phyloP scores from a whole-genome alignment of 306 rosid species.

The Fragaria vesca region DNA sequence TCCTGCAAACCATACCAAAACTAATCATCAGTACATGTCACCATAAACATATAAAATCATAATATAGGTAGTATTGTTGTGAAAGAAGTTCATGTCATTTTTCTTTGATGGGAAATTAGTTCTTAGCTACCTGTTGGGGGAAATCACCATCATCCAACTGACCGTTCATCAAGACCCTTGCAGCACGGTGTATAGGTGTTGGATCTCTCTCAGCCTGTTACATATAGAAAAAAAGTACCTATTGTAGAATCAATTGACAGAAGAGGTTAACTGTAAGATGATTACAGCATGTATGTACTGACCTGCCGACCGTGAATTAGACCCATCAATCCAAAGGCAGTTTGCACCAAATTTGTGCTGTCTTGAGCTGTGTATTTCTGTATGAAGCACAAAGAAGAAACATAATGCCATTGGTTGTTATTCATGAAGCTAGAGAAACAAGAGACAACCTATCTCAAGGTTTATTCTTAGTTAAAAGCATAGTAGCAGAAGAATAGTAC shows the following conservation, averaged over 20 bases:
- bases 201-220: constrained; percentile 36
- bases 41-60: too few species aligned
- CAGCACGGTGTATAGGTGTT: constrained; percentile 41
- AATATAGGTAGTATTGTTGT: too few species aligned
- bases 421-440: too few species aligned
- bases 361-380: constrained; percentile 37
- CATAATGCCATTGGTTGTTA: too few species aligned
- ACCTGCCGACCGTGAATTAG: constrained; percentile 34
- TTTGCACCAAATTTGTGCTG: constrained; percentile 37
- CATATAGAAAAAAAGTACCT: not conserved
- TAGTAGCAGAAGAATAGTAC: too few species aligned
- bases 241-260: not conserved
- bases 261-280: not conserved
- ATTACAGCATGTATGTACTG: not conserved
- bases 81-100: too few species aligned
- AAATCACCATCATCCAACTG: too few species aligned
- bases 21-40: not conserved
- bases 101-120: constrained; percentile 30
- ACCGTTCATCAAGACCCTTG: constrained; percentile 32
- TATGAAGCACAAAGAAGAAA: not conserved
- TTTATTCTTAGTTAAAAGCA: too few species aligned
- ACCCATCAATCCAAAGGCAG: constrained; percentile 13
- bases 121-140: constrained; percentile 31
- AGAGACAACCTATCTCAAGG: too few species aligned
- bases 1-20: not conserved